phyloP scores from a whole-genome alignment of 345 rosid species.

The Cardamine chenopodiifolia region DNA sequence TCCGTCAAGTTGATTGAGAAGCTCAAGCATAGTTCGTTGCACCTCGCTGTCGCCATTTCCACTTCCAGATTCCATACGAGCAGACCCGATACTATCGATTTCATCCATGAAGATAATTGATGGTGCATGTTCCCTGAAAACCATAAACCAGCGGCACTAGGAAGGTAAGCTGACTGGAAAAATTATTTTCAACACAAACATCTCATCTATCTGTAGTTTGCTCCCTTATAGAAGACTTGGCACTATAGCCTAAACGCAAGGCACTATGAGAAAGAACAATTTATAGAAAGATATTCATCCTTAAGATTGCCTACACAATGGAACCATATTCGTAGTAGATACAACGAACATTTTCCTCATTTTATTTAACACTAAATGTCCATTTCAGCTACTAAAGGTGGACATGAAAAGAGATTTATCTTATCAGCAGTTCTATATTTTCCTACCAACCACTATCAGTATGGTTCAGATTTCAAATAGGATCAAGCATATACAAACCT shows the following conservation, averaged over 20 bases:
- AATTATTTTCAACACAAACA: not conserved
- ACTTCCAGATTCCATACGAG: conserved; percentile 99
- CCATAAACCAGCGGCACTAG: not conserved
- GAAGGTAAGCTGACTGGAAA: conserved; percentile 4
- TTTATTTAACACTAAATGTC: not conserved
- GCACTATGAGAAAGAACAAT: not conserved
- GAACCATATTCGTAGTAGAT: not conserved
- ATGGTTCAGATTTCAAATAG: not conserved
- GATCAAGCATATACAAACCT: conserved; percentile 53
- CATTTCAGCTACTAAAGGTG: not conserved
- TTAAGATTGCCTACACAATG: not conserved
- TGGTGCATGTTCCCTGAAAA: conserved; percentile 89
- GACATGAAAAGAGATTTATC: not conserved
- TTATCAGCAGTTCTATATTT: not conserved
- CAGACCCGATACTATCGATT: conserved; percentile 97
- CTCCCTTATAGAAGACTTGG: not conserved
- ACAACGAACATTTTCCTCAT: not conserved
- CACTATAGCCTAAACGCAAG: not conserved
- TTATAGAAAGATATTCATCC: not conserved
- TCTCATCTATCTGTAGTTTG: not conserved
- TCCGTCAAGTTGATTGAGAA: conserved; percentile 97
- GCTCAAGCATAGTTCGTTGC: conserved; percentile 98
- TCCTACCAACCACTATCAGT: not conserved
- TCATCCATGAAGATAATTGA: conserved; percentile 99
- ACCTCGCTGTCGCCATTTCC: conserved; percentile 99